A percentile compares a stretch with the other conserved stretches of the same genome.
These are phyloP conservation scores for Ophiognomonia clavigignenti-juglandacearum DNA, from an alignment of 2,329 filamentous ascomycete genomes.

Conservation along the genomic window DNA sequence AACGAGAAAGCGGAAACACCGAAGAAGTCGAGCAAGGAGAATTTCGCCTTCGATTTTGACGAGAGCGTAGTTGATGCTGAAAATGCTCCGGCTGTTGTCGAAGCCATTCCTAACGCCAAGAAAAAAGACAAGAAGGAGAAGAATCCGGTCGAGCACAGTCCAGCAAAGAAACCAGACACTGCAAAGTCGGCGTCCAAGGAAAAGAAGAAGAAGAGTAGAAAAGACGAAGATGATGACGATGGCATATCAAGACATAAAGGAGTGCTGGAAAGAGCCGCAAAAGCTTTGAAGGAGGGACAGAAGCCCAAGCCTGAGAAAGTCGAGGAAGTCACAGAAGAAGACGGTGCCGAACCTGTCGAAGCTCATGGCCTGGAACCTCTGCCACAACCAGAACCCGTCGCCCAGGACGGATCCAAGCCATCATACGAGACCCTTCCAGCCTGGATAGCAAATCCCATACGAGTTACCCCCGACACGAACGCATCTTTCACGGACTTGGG, in stretches of 20 bases:
- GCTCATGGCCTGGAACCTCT: conserved; percentile 73
- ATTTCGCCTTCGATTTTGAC: conserved; percentile 18
- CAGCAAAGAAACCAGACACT: not conserved
- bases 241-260: conserved; percentile 21
- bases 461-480: conserved; percentile 56
- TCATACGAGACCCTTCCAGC: conserved; percentile 73
- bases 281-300: conserved; percentile 28
- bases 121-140: not conserved
- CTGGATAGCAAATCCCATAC: conserved; percentile 76
- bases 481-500: conserved; percentile 55
- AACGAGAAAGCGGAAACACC: conserved; percentile 53
- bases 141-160: not conserved
- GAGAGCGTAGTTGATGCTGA: not conserved
- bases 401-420: conserved; percentile 52
- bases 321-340: conserved; percentile 22
- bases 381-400: conserved; percentile 67
- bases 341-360: conserved; percentile 26
- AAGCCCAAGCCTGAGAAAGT: conserved; percentile 23
- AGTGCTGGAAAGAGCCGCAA: conserved; percentile 26
- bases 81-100: not conserved
- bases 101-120: not conserved
- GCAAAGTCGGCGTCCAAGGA: not conserved
- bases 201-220: conserved; percentile 26
- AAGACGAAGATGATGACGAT: conserved; percentile 21
- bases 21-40: conserved; percentile 37